Evolutionary conservation across 2,329 filamentous ascomycete species (phyloP).

Genomic region (Colletotrichum cuscutae): DNA sequence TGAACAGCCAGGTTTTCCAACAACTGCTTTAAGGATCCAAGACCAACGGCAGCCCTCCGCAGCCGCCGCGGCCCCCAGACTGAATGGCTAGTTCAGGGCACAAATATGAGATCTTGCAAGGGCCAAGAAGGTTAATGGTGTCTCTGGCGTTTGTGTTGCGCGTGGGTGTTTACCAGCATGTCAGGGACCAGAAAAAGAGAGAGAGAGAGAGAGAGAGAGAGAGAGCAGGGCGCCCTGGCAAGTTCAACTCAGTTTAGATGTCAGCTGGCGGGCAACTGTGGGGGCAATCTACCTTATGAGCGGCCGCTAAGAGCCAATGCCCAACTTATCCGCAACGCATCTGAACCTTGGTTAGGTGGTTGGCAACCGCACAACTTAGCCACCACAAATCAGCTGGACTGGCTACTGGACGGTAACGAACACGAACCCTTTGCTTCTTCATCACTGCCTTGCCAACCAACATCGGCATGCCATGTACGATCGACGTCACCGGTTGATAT

Average conservation of each 20-base stretch:
- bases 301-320: neutral
- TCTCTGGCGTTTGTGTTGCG: neutral
- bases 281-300: neutral
- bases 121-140: neutral
- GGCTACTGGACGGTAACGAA: neutral
- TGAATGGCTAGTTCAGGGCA: conserved; percentile 4
- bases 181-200: neutral
- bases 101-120: conserved; percentile 11
- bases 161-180: neutral
- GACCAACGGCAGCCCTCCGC: neutral
- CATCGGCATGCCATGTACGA: neutral
- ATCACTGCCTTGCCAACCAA: neutral
- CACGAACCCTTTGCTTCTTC: conserved; percentile 4
- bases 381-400: neutral
- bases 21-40: neutral
- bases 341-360: neutral
- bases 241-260: neutral
- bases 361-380: no score
- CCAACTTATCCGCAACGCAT: conserved; percentile 22
- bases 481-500: neutral
- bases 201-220: neutral
- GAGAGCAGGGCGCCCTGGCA: neutral
- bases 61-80: neutral
- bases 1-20: neutral
- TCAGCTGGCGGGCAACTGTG: neutral